Percentiles rank a stretch among this genome's conserved stretches.
Evolutionary conservation across 2,329 filamentous ascomycete genomes (phyloP).

Genomic region (Aureobasidium sp.): DNA sequence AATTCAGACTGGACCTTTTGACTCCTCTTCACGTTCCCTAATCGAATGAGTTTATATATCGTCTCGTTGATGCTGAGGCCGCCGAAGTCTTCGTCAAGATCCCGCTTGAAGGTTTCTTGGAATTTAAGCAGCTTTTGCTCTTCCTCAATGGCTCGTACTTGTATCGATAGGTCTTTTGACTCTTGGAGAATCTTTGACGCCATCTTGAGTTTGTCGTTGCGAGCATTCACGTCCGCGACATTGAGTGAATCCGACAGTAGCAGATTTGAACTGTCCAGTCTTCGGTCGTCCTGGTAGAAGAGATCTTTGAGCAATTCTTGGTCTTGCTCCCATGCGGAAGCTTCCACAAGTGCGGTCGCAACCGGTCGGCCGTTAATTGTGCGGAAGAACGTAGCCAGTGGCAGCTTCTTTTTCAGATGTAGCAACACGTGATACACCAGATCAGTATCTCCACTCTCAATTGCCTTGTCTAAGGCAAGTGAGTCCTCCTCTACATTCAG

Average conservation of each 20-base stretch:
- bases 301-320: conserved; percentile 81
- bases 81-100: conserved; percentile 61
- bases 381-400: conserved; percentile 85
- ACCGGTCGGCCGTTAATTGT: conserved; percentile 78
- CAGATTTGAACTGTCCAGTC: conserved; percentile 79
- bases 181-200: conserved; percentile 78
- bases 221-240: conserved; percentile 61
- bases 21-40: conserved; percentile 76
- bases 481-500: conserved; percentile 94
- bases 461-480: conserved; percentile 89
- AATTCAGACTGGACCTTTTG: conserved; percentile 88
- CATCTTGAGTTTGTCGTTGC: conserved; percentile 80
- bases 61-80: conserved; percentile 88
- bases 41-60: conserved; percentile 75
- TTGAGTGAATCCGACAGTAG: conserved; percentile 76
- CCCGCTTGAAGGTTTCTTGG: conserved; percentile 80
- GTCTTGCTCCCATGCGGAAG: conserved; percentile 73
- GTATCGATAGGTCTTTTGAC: conserved; percentile 69
- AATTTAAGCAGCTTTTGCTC: conserved; percentile 71
- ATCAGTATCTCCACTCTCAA: conserved; percentile 92
- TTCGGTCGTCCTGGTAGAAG: conserved; percentile 93
- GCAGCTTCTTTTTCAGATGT: conserved; percentile 81
- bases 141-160: conserved; percentile 71
- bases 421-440: conserved; percentile 84
- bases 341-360: conserved; percentile 83